These are phyloP conservation scores for Sphagnum magellanicum DNA, from an alignment of 228 moss, liverwort and hornwort genomes.

Conservation along the genomic window DNA sequence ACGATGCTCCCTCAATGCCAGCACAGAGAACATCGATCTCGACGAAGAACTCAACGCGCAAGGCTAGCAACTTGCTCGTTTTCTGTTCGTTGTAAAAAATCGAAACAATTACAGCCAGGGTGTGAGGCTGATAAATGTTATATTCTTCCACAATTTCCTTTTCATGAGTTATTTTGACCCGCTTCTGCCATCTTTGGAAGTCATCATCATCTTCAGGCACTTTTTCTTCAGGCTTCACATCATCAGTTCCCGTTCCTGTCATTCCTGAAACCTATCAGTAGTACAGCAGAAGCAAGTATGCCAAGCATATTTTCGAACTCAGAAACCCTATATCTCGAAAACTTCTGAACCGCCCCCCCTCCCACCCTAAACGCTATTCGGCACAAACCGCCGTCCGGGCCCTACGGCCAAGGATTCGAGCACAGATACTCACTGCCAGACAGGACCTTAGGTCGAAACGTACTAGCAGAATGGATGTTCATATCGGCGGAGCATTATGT, in stretches of 20 bases:
- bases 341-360: too few species aligned
- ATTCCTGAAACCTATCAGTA: not conserved
- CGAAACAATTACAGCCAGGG: slow-evolving; percentile 65
- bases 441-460: too few species aligned
- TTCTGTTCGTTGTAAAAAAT: slow-evolving; percentile 72
- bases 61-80: slow-evolving; percentile 63
- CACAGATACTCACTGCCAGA: too few species aligned
- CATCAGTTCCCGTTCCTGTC: slow-evolving; percentile 42
- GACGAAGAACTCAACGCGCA: slow-evolving; percentile 74
- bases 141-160: slow-evolving; percentile 64
- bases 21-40: slow-evolving; percentile 72
- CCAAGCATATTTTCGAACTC: too few species aligned
- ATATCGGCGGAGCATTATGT: too few species aligned
- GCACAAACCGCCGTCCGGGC: too few species aligned
- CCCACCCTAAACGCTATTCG: too few species aligned
- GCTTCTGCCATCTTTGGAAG: slow-evolving; percentile 73
- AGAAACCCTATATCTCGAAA: too few species aligned
- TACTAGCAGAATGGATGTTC: too few species aligned
- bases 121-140: slow-evolving; percentile 71
- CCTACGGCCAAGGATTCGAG: too few species aligned
- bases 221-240: slow-evolving; percentile 68
- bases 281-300: too few species aligned
- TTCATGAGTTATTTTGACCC: slow-evolving; percentile 82
- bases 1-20: slow-evolving; percentile 62
- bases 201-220: slow-evolving; percentile 78